phyloP scores from a whole-genome alignment of 495 filamentous ascomycete species.

The Trichoderma parareesei region DNA sequence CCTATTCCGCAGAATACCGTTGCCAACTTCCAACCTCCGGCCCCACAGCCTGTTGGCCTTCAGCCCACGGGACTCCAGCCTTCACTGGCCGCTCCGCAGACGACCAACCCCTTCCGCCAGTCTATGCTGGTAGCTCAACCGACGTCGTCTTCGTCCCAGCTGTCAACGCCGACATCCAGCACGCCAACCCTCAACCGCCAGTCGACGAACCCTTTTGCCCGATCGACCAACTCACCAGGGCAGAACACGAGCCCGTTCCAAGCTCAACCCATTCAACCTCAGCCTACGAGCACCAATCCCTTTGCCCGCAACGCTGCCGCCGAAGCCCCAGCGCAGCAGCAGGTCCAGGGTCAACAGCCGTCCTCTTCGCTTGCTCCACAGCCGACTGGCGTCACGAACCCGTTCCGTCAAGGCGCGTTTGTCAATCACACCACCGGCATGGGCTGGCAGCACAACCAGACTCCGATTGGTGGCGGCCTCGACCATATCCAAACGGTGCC shows the following conservation, averaged over 20 bases:
- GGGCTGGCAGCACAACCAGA: constrained; percentile 72
- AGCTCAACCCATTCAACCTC: constrained; percentile 47
- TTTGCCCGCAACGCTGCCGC: constrained; percentile 48
- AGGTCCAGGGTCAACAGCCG: constrained; percentile 9
- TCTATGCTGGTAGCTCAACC: constrained; percentile 62
- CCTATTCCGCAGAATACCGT: constrained; percentile 60
- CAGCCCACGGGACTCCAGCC: constrained; percentile 11
- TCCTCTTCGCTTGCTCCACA: constrained; percentile 44
- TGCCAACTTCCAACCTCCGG: constrained; percentile 35
- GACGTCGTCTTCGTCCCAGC: constrained; percentile 21
- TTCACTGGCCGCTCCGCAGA: constrained; percentile 28
- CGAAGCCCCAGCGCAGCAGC: constrained; percentile 18
- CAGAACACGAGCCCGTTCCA: constrained; percentile 41
- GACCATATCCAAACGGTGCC: constrained; percentile 73
- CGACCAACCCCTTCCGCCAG: constrained; percentile 81
- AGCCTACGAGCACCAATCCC: constrained; percentile 62
- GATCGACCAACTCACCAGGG: constrained; percentile 43
- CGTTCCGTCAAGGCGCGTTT: constrained; percentile 83
- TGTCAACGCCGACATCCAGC: constrained; percentile 20
- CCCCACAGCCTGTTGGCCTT: background rate
- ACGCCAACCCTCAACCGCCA: constrained; percentile 43
- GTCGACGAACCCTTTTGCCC: constrained; percentile 83
- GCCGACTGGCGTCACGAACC: constrained; percentile 85
- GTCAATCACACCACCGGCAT: constrained; percentile 79
- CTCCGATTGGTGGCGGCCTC: constrained; percentile 79